Base-by-base conservation (phyloP, 768 basidiomycete species). In the Boletus huronensis region DNA sequence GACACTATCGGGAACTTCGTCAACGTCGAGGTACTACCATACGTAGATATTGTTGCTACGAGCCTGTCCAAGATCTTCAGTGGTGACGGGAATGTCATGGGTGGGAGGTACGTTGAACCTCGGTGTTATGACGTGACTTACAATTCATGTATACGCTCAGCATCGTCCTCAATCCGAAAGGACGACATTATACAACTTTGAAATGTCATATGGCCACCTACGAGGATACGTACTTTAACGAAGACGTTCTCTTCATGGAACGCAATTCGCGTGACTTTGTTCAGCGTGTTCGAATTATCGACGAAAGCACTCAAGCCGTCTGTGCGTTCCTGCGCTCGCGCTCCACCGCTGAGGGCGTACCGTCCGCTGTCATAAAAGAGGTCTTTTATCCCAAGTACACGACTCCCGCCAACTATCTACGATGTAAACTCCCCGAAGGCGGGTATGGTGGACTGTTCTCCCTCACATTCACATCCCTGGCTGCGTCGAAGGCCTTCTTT, bases 161-260 rank as follows among this genome's bases (percentile, higher is more conserved):
- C 64, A 79, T 98, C 7, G 87, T 94, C 17, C 75, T 98, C 35
- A 97, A 98, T 67, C 93, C 95, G 0, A 74, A 79, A 63, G 78
- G 85, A 7, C 81, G 79, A 4, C 80, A 89, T 64, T 95, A 96
- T 67, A 48, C 72, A 0, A 55, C 72, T 1, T 80, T 99, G 44
- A 92, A 89, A 63, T 64, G 73, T 0, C 72, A 83, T 44, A 75
- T 93, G 63, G 64, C 72, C 8, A 74, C 69, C 6, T 98, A 85
- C 70, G 91, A 96, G 68, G 95, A 99, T 66, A 74, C 75, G 23
- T 98, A 92, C 74, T 98, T 88, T 60, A 79, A 83, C 64, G 90
- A 94, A 68, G 96, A 99, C 65, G 93, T 91, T 39, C 83, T 98
- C 52, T 96, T 85, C 77, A 90, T 99, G 89, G 96, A 99, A 68